These are phyloP conservation scores for Lumnitzera racemosa DNA, from an alignment of 345 rosid species.

Conservation along the genomic window DNA sequence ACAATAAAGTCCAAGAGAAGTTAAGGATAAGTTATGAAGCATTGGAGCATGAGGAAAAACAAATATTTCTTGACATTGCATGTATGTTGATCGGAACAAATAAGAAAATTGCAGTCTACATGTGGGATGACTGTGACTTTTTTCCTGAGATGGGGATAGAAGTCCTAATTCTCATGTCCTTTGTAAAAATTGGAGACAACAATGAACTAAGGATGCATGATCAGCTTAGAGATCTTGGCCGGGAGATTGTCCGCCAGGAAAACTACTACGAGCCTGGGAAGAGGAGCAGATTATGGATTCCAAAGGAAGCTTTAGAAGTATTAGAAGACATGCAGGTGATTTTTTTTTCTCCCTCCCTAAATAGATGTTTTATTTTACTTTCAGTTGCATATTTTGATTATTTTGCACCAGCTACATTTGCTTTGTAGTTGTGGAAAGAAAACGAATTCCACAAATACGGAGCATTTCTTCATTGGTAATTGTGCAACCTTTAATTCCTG, in stretches of 20 bases:
- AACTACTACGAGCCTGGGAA: slow-evolving; percentile 6
- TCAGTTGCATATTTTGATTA: no score
- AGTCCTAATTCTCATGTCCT: slow-evolving; percentile 15
- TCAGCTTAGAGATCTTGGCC: slow-evolving; percentile 17
- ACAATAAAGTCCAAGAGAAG: slow-evolving; percentile 12
- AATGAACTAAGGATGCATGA: slow-evolving; percentile 19
- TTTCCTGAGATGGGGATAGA: slow-evolving; percentile 19
- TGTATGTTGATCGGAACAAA: slow-evolving; percentile 15
- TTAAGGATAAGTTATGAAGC: slow-evolving; percentile 18
- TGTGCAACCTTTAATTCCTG: neutral
- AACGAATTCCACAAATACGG: no score
- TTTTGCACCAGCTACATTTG: no score
- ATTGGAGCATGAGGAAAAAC: slow-evolving; percentile 19
- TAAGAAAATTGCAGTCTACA: slow-evolving; percentile 14
- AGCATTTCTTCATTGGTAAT: neutral
- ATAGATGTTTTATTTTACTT: neutral
- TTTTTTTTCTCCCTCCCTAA: neutral
- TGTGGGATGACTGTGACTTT: slow-evolving; percentile 12
- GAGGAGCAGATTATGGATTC: slow-evolving; percentile 18
- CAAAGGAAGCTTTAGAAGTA: slow-evolving; percentile 10
- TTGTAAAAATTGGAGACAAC: slow-evolving; percentile 15
- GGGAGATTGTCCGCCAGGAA: slow-evolving; percentile 18
- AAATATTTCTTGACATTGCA: slow-evolving; percentile 18
- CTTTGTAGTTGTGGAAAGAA: no score
- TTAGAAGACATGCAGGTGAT: slow-evolving; percentile 11